Evolutionary conservation across 352 stramenopile genomes (phyloP), one percentile per base, ranked within the genome.

Genomic region (Blastocystis sp.): DNA sequence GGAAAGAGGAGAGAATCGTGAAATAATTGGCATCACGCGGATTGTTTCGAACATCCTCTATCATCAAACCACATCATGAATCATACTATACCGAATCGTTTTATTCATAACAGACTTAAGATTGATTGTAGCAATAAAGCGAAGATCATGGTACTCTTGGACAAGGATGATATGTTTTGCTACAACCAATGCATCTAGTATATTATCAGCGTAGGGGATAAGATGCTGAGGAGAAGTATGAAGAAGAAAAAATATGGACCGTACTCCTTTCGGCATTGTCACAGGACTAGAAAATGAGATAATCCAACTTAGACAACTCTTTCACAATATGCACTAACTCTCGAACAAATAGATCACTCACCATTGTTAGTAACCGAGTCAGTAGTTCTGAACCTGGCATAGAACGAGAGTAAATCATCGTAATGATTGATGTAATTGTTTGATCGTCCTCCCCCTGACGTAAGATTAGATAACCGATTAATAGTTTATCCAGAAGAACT

Each of bases 71-170:
- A 37, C 20, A 16, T 11, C 63, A 20, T 18, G 0, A 45, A 0
- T 18, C 0, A 26, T 50, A 85, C 73, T 85, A 50, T 68, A 66
- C 5, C 55, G 53, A 18, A 85, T 50, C 3, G 47, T 66, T 43
- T 85, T 85, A 43, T 66, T 85, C 73, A 85, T 85, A 2, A 85
- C 53, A 11, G 18, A 43, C 41, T 66, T 65, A 7, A 85, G 47
- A 50, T 85, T 85, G 4, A 85, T 39, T 24, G 20, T 56, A 34
- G 37, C 24, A 13, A 85, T 37, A n/a, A 85, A 85, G 0, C 26
- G 55, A 34, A 85, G 30, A n/a, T 85, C 47, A 43, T 26, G 16
- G 2, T 65, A 41, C 39, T 65, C 54, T 8, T 30, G 43, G 0
- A 18, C 16, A 13, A 85, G 47, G 41, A 85, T 65, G 20, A 7